Evolutionary conservation across 306 rosid genomes (phyloP).

Genomic region (Urtica urens): DNA sequence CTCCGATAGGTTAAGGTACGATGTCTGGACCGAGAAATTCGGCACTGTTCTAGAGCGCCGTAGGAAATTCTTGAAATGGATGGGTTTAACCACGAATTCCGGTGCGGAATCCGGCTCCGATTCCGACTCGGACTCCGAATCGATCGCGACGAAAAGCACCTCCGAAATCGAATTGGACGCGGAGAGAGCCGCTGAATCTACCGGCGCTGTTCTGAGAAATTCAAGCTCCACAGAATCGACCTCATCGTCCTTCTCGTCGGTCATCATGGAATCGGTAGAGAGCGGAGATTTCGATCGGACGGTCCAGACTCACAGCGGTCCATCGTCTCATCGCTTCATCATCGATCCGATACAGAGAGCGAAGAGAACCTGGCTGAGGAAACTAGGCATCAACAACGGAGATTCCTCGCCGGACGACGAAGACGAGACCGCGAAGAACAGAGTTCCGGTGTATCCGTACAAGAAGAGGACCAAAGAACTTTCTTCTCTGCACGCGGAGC

Average conservation of each 20-base stretch:
- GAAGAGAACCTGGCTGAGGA: constrained; percentile 53
- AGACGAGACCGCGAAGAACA: constrained; percentile 20
- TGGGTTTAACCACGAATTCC: constrained; percentile 33
- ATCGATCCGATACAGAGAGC: constrained; percentile 24
- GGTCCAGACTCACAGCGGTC: constrained; percentile 26
- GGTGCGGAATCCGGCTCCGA: constrained; percentile 1
- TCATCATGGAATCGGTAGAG: constrained; percentile 25
- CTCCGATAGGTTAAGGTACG: constrained; percentile 18
- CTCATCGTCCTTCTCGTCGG: constrained; percentile 24
- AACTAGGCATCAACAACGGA: constrained; percentile 30
- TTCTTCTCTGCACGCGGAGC: constrained; percentile 56
- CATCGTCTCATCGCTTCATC: constrained; percentile 34
- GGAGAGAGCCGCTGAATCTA: constrained; percentile 34
- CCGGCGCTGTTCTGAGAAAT: constrained; percentile 40
- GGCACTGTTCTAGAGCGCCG: constrained; percentile 53
- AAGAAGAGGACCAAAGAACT: constrained; percentile 58
- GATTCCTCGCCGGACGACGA: constrained; percentile 19
- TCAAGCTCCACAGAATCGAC: constrained; percentile 27
- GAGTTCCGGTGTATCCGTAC: constrained; percentile 46
- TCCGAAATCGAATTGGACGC: constrained; percentile 12
- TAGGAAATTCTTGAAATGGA: constrained; percentile 49
- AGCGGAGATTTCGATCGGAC: constrained; percentile 40
- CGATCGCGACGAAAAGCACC: constrained; percentile 13
- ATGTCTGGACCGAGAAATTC: constrained; percentile 31
- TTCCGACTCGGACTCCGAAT: constrained; percentile 15